Percentiles rank a stretch among this genome's conserved stretches.
phyloP scores from a whole-genome alignment of 2,329 filamentous ascomycete genomes.

The Scortechinia acanthostroma region DNA sequence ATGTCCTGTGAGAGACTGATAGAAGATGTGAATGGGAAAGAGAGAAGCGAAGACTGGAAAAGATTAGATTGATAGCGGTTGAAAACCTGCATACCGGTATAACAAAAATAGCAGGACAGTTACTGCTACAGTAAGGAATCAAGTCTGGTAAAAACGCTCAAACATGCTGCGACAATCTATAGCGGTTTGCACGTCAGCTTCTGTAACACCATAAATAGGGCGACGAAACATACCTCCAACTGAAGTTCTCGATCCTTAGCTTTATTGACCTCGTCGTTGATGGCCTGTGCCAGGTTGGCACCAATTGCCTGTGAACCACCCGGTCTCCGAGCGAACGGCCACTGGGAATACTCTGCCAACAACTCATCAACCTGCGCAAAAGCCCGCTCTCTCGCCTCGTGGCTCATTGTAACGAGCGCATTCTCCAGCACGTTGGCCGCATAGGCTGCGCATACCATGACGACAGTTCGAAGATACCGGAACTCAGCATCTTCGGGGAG shows the following conservation, averaged over 20 bases:
- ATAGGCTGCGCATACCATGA: conserved; percentile 97
- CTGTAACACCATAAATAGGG: not conserved
- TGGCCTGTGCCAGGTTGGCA: conserved; percentile 75
- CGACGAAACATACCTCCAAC: conserved; percentile 1
- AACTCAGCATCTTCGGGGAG: conserved; percentile 92
- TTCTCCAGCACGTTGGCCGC: conserved; percentile 97
- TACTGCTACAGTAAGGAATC: conserved; percentile 2
- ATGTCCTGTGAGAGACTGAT: no score
- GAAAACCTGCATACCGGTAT: not conserved
- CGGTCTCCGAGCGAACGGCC: conserved; percentile 85
- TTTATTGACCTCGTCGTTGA: conserved; percentile 63
- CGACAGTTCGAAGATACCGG: conserved; percentile 81
- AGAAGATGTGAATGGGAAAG: not conserved
- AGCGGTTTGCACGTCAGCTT: not conserved
- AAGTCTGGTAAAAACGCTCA: conserved; percentile 2
- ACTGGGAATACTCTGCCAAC: conserved; percentile 92
- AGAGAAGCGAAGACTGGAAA: not conserved
- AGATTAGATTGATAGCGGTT: not conserved
- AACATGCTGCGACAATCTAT: conserved; percentile 1
- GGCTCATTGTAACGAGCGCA: conserved; percentile 84
- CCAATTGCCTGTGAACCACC: conserved; percentile 70
- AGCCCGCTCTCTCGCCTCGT: conserved; percentile 86
- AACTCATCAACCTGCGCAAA: conserved; percentile 97
- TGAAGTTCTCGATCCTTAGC: not conserved
- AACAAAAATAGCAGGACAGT: not conserved